A percentile compares a stretch with the other conserved stretches of the same genome.
These are phyloP conservation scores for Sclerospora graminicola DNA, from an alignment of 352 stramenopile genomes.

Conservation along the genomic window DNA sequence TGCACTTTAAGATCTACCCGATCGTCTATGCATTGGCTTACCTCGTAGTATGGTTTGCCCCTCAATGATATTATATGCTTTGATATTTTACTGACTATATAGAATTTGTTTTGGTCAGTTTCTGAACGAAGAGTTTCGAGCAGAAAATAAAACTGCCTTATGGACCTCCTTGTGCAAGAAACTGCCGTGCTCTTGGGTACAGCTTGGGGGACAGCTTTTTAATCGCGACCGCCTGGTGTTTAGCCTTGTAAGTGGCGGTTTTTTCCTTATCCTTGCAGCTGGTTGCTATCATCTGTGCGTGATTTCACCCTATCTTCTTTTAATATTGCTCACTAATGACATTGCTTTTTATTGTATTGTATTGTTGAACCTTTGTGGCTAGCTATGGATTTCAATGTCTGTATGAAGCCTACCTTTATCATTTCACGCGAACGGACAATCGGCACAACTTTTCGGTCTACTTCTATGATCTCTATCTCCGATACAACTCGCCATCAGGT, in stretches of 20 bases:
- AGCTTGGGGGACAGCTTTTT: conserved; percentile 27
- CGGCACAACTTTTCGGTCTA: conserved; percentile 99
- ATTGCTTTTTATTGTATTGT: not conserved
- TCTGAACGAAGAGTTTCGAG: conserved; percentile 53
- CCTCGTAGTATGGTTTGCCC: conserved; percentile 50
- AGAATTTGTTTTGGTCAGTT: conserved; percentile 30
- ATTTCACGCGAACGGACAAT: conserved; percentile 97
- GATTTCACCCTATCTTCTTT: no score
- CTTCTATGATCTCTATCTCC: conserved; percentile 99
- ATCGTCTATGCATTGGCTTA: conserved; percentile 93
- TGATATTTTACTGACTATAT: not conserved
- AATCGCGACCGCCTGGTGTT: conserved; percentile 86
- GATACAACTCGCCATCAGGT: conserved; percentile 71
- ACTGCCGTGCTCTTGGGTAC: conserved; percentile 42
- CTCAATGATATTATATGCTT: not conserved
- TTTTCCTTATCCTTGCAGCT: conserved; percentile 82
- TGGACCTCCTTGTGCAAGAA: conserved; percentile 36
- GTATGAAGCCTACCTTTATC: conserved; percentile 96
- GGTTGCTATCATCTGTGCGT: conserved; percentile 80
- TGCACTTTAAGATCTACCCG: conserved; percentile 99
- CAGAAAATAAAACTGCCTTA: conserved; percentile 26
- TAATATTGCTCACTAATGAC: no score
- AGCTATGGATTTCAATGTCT: conserved; percentile 90
- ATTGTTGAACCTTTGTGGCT: not conserved
- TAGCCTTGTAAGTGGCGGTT: conserved; percentile 67